Evolutionary conservation across 768 basidiomycete genomes (phyloP).

Genomic region (Clitopilus hobsonii): DNA sequence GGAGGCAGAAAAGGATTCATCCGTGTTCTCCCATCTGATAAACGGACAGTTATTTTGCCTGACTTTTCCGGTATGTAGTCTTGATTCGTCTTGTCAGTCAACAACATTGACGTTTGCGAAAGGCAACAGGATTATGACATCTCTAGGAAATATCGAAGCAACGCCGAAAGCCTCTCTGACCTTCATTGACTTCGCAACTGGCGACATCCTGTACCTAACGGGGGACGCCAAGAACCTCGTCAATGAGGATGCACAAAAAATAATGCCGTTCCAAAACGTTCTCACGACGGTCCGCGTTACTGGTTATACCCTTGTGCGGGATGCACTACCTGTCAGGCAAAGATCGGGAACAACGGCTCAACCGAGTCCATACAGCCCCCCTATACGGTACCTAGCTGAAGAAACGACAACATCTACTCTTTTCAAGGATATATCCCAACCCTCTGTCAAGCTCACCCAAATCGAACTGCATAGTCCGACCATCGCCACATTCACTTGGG

Average conservation of each 20-base stretch:
- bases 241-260: slow-evolving; percentile 37
- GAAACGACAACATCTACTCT: slow-evolving; percentile 25
- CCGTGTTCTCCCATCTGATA: slow-evolving; percentile 51
- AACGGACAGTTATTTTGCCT: slow-evolving; percentile 51
- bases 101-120: not conserved
- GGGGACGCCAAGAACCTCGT: slow-evolving; percentile 47
- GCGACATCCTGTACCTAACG: slow-evolving; percentile 59
- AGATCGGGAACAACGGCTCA: slow-evolving; percentile 15
- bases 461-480: slow-evolving; percentile 39
- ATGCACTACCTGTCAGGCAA: slow-evolving; percentile 53
- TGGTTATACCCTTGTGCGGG: slow-evolving; percentile 46
- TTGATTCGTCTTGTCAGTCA: slow-evolving; percentile 2
- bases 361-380: slow-evolving; percentile 55
- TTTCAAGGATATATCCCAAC: slow-evolving; percentile 21
- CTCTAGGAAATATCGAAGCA: slow-evolving; percentile 56
- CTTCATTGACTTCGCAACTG: slow-evolving; percentile 48
- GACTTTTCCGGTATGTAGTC: slow-evolving; percentile 49
- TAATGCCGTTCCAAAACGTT: slow-evolving; percentile 54
- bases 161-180: slow-evolving; percentile 54
- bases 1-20: slow-evolving; percentile 61
- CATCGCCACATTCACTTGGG: slow-evolving; percentile 55
- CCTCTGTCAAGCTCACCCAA: slow-evolving; percentile 29
- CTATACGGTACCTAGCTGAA: slow-evolving; percentile 45
- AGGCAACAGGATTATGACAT: slow-evolving; percentile 64
- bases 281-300: slow-evolving; percentile 46